Conservation (phyloP, 2,329 filamentous ascomycete genomes). For the Paradendryphiella salina region DNA sequence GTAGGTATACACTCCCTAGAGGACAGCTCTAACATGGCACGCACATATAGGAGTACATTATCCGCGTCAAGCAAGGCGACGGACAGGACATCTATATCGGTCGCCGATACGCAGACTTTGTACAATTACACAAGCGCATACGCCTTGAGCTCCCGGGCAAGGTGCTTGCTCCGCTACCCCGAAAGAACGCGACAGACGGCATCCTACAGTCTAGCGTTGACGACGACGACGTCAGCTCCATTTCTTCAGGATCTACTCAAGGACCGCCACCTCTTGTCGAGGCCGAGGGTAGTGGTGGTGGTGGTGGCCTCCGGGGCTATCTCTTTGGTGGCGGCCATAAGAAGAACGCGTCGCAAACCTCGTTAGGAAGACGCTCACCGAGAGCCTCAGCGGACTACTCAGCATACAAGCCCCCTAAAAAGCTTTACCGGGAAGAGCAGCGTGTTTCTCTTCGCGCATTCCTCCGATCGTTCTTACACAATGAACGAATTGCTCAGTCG, state of each 20-base stretch:
- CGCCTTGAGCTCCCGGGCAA: conserved; percentile 88
- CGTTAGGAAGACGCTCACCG: conserved; percentile 40
- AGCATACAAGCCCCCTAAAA: conserved; percentile 49
- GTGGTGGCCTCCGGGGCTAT: conserved; percentile 52
- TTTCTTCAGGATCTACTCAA: conserved; percentile 78
- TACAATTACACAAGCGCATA: conserved; percentile 74
- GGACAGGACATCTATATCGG: conserved; percentile 78
- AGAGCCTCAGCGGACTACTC: conserved; percentile 40
- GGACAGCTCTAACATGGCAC: conserved; percentile 5
- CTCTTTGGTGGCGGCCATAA: conserved; percentile 48
- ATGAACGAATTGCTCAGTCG: conserved; percentile 79
- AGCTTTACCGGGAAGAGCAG: conserved; percentile 85
- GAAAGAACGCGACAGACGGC: conserved; percentile 85
- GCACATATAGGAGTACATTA: conserved; percentile 79
- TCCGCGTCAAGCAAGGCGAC: conserved; percentile 79
- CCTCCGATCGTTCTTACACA: conserved; percentile 81
- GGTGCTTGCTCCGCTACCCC: conserved; percentile 80
- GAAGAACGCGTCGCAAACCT: conserved; percentile 48
- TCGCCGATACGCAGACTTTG: conserved; percentile 87
- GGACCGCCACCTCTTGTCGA: conserved; percentile 49
- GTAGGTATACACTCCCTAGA: conserved; percentile 37
- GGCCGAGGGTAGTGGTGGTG: conserved; percentile 41
- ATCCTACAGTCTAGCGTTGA: conserved; percentile 59
- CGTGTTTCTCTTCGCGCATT: conserved; percentile 90
- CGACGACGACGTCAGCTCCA: conserved; percentile 74